A percentile compares a stretch with the other conserved stretches of the same genome.
Conservation (phyloP, 1,139 yeast species). For the Maudiozyma humilis region DNA sequence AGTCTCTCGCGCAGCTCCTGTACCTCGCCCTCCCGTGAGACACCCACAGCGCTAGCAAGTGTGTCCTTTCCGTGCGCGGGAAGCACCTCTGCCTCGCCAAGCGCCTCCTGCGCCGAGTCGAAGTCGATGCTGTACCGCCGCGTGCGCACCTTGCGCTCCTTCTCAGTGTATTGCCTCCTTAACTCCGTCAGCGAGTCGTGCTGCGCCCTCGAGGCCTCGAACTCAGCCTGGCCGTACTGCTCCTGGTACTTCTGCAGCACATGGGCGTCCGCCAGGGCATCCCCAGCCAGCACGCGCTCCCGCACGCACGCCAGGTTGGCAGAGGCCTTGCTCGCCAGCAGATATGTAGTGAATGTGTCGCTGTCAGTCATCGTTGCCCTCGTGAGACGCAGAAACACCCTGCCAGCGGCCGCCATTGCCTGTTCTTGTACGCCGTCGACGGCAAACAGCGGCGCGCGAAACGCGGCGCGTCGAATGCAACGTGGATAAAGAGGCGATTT, state of each 20-base stretch:
- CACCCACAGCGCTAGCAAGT: conserved; percentile 1
- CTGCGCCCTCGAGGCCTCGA: conserved; percentile 7
- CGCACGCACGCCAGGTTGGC: conserved; percentile 10
- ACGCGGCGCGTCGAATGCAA: no score
- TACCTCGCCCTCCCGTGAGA: conserved; percentile 21
- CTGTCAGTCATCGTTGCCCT: background rate
- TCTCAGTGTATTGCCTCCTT: conserved; percentile 11
- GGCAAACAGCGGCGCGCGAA: no score
- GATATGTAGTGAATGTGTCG: conserved; percentile 15
- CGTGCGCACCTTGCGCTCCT: conserved; percentile 15
- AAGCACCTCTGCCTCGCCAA: conserved; percentile 2
- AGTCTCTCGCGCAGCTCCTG: conserved; percentile 30
- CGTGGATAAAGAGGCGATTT: no score
- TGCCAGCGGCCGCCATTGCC: no score
- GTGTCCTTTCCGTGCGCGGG: background rate
- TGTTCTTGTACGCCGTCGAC: no score
- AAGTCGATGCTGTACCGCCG: conserved; percentile 28
- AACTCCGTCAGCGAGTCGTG: conserved; percentile 4
- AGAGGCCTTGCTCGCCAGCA: conserved; percentile 16
- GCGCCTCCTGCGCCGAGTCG: conserved; percentile 16
- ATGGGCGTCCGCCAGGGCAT: background rate
- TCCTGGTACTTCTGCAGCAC: conserved; percentile 9
- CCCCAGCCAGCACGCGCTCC: background rate
- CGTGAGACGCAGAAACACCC: no score
- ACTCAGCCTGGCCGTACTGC: conserved; percentile 10